Evolutionary conservation across 257 asterid species (phyloP), one percentile per base, ranked within the genome.

Genomic region (Lithospermum erythrorhizon): DNA sequence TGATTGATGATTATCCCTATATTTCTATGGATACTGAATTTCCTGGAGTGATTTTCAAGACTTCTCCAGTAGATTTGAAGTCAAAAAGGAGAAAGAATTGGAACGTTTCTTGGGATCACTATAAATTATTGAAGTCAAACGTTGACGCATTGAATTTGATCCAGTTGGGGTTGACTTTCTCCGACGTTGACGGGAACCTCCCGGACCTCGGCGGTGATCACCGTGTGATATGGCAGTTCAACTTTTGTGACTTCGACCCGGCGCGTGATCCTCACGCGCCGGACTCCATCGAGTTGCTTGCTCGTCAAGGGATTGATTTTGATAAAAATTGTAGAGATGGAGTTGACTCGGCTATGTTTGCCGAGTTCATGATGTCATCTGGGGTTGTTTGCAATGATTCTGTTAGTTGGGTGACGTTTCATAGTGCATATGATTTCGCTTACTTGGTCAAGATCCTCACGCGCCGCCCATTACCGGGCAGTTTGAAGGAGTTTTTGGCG

Each of bases 21-120:
- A 67, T 83, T 57, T 81, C 95, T 11, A 83, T 86, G 91, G 95
- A 83, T 68, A 86, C 95, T 0, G 94, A 78, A 63, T 89, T 89
- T 56, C 96, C 97, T 21, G 96, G 96, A 41, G 86, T 82, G 3
- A 65, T 89, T 51, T 82, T 66, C 62, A 82, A 83, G 79, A 75
- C 81, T 15, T 54, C 61, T 49, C 64, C 27, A 21, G 10, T 45
- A 18, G 52, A 18, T 35, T 19, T 53, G 22, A 20, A 27, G 9
- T 52, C 58, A 24, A 25, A 27, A 22, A 62, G 32, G 23, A 56
- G 57, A 19, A 60, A 57, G 51, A 61, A 57, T 19, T 71, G 67
- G 53, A 59, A 63, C 15, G 74, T 35, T 35, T 8, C 95, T 4
- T 59, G 70, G 11, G 85, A 86, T 41, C 81, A 77, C 58, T 89